Evolutionary conservation across 2,329 filamentous ascomycete species (phyloP).

Genomic region (Dendrostoma leiphaemia): DNA sequence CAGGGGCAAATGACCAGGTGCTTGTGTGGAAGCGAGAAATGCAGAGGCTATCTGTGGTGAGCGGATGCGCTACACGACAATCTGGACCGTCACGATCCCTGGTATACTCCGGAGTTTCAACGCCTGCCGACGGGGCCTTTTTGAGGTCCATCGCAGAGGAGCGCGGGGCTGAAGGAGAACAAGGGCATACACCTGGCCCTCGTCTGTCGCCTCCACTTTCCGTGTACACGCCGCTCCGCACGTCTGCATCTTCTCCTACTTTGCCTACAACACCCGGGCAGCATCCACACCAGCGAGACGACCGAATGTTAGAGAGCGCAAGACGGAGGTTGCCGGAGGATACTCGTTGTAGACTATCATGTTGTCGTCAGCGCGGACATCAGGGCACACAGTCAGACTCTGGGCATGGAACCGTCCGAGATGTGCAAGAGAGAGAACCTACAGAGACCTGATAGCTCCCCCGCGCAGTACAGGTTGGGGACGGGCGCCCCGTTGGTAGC

Average conservation of each 20-base stretch:
- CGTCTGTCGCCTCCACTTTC: background rate
- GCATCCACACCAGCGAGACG: background rate
- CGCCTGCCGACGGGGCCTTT: too few relatives aligned
- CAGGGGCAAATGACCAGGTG: conserved; percentile 55
- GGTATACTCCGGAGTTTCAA: too few relatives aligned
- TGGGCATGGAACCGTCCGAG: too few relatives aligned
- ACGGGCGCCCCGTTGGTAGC: background rate
- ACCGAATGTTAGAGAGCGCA: background rate
- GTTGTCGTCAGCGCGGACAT: background rate
- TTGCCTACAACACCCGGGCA: background rate
- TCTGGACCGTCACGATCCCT: too few relatives aligned
- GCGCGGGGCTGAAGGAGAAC: background rate
- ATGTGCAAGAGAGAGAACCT: background rate
- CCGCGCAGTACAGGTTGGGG: background rate
- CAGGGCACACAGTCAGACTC: too few relatives aligned
- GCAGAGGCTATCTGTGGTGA: conserved; percentile 69
- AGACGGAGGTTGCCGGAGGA: background rate
- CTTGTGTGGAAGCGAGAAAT: conserved; percentile 63
- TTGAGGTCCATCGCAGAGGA: too few relatives aligned
- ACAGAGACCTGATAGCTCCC: conserved; percentile 5
- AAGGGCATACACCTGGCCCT: too few relatives aligned
- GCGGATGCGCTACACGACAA: background rate
- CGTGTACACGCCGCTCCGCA: background rate
- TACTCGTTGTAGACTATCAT: conserved; percentile 1
- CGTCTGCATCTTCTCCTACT: too few relatives aligned